Evolutionary conservation across 768 basidiomycete species (phyloP).

Genomic region (Auriscalpium microsporum): DNA sequence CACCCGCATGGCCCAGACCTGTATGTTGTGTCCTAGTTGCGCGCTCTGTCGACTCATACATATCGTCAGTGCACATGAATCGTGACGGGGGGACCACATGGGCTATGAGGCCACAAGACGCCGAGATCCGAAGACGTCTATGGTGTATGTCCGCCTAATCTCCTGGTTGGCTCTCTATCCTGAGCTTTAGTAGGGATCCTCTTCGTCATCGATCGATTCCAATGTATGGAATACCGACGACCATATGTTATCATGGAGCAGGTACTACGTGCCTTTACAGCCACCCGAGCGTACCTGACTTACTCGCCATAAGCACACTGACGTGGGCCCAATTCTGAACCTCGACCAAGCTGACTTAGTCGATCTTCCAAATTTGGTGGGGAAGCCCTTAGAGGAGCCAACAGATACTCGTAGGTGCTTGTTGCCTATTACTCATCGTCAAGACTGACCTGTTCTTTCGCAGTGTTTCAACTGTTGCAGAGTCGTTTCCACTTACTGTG

Average conservation of each 20-base stretch:
- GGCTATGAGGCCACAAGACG: slow-evolving; percentile 16
- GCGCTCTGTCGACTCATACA: not conserved
- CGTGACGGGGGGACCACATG: slow-evolving; percentile 16
- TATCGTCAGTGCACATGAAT: slow-evolving; percentile 13
- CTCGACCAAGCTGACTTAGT: slow-evolving; percentile 14
- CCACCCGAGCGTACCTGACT: not conserved
- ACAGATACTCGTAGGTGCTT: slow-evolving; percentile 14
- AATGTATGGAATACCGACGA: slow-evolving; percentile 12
- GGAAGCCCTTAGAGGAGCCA: slow-evolving; percentile 14
- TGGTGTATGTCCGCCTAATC: slow-evolving; percentile 15
- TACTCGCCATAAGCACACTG: slow-evolving; percentile 10
- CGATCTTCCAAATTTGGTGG: slow-evolving; percentile 6
- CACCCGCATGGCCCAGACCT: slow-evolving; percentile 18
- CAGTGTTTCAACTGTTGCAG: slow-evolving; percentile 14
- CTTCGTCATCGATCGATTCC: slow-evolving; percentile 14
- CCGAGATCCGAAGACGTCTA: slow-evolving; percentile 15
- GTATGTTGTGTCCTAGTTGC: slow-evolving; percentile 2
- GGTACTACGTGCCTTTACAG: slow-evolving; percentile 2
- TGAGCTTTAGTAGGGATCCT: slow-evolving; percentile 9
- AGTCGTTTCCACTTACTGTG: slow-evolving; percentile 3
- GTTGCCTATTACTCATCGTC: not conserved
- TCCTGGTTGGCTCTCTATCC: not conserved
- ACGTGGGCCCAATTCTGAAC: slow-evolving; percentile 18
- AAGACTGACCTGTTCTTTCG: too few species aligned
- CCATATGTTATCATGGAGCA: slow-evolving; percentile 18